Conservation (phyloP, 2,329 filamentous ascomycete species). For the Penicillium sp. region DNA sequence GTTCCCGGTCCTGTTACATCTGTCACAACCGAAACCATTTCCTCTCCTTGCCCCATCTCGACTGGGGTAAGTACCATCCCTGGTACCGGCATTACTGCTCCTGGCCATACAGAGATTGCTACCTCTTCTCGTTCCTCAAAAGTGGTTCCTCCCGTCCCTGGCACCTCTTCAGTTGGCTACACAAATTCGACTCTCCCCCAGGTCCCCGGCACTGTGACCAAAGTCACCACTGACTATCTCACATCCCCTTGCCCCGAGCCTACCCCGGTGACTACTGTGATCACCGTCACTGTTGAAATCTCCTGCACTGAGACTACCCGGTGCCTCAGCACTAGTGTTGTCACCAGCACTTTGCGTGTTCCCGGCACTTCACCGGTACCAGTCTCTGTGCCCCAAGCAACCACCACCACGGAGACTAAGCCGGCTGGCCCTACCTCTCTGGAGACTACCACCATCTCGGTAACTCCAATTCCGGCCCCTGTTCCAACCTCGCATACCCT, state of each 20-base stretch:
- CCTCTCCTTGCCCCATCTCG: background rate
- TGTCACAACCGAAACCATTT: slow-evolving; percentile 2
- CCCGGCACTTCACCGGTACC: background rate
- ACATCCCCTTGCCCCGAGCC: background rate
- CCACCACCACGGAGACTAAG: background rate
- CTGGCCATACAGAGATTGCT: background rate
- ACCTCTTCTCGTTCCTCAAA: slow-evolving; percentile 5
- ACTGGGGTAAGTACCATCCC: background rate
- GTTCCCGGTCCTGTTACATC: background rate
- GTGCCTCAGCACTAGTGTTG: slow-evolving; percentile 6
- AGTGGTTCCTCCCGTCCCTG: slow-evolving; percentile 2
- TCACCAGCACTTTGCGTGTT: background rate
- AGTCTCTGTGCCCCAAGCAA: background rate
- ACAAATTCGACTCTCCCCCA: slow-evolving; percentile 1
- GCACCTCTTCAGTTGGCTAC: background rate
- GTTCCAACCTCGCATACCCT: background rate
- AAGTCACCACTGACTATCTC: background rate
- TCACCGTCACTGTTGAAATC: slow-evolving; percentile 3
- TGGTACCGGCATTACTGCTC: background rate
- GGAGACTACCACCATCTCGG: slow-evolving; percentile 1
- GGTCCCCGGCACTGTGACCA: background rate
- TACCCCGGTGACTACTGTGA: slow-evolving; percentile 1
- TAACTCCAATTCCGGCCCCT: slow-evolving; percentile 1
- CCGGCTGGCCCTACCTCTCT: background rate
- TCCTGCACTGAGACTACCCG: slow-evolving; percentile 5